These are phyloP conservation scores for Moelleriella libera DNA, from an alignment of 2,329 filamentous ascomycete genomes.

Conservation along the genomic window DNA sequence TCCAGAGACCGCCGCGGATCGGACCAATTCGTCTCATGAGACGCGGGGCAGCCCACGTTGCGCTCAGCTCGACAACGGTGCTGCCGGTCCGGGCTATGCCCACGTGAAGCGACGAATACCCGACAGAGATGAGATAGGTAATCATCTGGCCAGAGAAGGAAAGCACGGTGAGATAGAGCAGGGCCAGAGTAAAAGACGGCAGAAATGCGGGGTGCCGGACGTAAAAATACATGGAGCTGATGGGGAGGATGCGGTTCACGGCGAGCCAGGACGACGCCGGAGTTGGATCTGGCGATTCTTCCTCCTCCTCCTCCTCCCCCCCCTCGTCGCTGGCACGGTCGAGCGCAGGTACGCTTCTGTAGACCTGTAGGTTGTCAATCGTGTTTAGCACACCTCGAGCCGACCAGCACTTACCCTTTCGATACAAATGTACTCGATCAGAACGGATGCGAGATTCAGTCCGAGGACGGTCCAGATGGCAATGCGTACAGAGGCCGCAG, in stretches of 20 bases:
- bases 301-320: neutral
- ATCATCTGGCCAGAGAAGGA: conserved; percentile 49
- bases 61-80: conserved; percentile 41
- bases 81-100: conserved; percentile 37
- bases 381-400: too few species aligned
- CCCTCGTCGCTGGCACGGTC: neutral
- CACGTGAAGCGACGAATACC: conserved; percentile 36
- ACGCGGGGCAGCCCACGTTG: conserved; percentile 45
- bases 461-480: conserved; percentile 34
- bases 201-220: conserved; percentile 39
- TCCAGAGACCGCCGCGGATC: conserved; percentile 58
- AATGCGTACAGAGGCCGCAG: conserved; percentile 28
- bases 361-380: conserved; percentile 5
- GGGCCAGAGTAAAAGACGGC: conserved; percentile 42
- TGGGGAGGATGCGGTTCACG: conserved; percentile 3
- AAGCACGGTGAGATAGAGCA: conserved; percentile 49
- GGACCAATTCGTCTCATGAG: conserved; percentile 40
- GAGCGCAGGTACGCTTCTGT: conserved; percentile 1
- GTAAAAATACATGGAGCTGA: conserved; percentile 24
- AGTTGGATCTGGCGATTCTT: neutral
- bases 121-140: conserved; percentile 43
- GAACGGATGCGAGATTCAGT: conserved; percentile 33
- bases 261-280: neutral
- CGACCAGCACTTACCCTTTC: conserved; percentile 10
- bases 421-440: conserved; percentile 39